Evolutionary conservation across 1,284 basidiomycete genomes (phyloP).

Genomic region (Ceratobasidium sp.): DNA sequence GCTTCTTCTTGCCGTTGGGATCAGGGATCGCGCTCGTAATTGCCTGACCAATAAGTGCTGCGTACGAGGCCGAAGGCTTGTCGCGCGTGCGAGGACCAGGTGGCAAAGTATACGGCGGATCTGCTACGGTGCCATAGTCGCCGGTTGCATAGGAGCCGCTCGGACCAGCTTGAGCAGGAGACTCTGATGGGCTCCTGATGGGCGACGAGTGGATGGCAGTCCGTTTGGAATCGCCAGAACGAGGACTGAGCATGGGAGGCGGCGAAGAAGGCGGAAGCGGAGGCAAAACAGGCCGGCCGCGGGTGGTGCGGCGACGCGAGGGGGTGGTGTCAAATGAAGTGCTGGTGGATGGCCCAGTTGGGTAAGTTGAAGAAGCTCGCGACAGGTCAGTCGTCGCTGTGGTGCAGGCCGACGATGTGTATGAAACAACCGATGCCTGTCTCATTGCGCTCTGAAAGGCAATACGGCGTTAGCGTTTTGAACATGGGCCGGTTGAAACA

Average conservation of each 20-base stretch:
- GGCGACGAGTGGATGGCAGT: constrained; percentile 25
- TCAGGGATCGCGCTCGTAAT: constrained; percentile 78
- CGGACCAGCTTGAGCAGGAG: constrained; percentile 3
- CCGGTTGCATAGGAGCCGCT: not conserved
- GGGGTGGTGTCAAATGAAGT: constrained; percentile 17
- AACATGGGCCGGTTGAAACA: constrained; percentile 13
- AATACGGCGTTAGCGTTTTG: constrained; percentile 11
- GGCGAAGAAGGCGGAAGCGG: constrained; percentile 32
- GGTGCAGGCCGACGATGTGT: constrained; percentile 30
- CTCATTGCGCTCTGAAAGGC: constrained; percentile 10
- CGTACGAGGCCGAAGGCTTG: constrained; percentile 88
- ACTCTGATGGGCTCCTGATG: constrained; percentile 26
- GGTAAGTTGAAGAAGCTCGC: constrained; percentile 5
- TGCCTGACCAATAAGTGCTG: constrained; percentile 94
- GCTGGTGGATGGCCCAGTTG: constrained; percentile 25
- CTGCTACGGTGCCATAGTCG: constrained; percentile 50
- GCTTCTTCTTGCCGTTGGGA: constrained; percentile 58
- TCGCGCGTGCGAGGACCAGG: constrained; percentile 78
- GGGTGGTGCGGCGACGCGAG: constrained; percentile 16
- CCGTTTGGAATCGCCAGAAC: constrained; percentile 18
- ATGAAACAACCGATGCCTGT: constrained; percentile 27
- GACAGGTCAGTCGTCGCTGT: constrained; percentile 7
- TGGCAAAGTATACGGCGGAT: constrained; percentile 76
- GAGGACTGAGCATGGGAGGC: constrained; percentile 26
- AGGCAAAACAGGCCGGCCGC: constrained; percentile 7